A percentile compares a stretch with the other conserved stretches of the same genome.
These are phyloP conservation scores for Athelia psychrophila DNA, from an alignment of 1,284 basidiomycete species.

Conservation along the genomic window DNA sequence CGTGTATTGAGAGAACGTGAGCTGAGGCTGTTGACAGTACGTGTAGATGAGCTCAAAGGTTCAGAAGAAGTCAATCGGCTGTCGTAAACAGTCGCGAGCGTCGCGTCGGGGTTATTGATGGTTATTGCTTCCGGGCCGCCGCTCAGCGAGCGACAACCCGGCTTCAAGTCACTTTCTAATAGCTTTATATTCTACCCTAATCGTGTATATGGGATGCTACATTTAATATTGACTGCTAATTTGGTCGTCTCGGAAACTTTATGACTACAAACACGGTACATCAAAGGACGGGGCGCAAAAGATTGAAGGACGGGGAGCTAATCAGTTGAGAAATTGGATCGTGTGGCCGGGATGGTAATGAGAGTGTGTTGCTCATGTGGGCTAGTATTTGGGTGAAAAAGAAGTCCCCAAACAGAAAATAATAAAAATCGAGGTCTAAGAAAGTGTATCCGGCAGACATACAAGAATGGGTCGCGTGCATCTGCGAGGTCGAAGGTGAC, in stretches of 20 bases:
- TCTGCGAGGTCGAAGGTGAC: not conserved
- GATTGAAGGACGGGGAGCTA: not conserved
- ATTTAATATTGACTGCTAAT: not conserved
- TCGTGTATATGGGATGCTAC: conserved; percentile 3
- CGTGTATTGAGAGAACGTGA: too few species aligned
- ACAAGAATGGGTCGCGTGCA: not conserved
- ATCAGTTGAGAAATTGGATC: too few species aligned
- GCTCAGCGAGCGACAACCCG: too few species aligned
- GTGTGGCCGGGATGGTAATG: too few species aligned
- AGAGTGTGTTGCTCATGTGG: not conserved
- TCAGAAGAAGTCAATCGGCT: too few species aligned
- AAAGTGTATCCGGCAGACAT: not conserved
- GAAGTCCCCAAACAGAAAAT: not conserved
- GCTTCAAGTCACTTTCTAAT: too few species aligned
- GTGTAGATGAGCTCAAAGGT: too few species aligned
- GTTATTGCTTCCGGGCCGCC: too few species aligned
- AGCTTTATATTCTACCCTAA: conserved; percentile 2
- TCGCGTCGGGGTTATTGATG: too few species aligned
- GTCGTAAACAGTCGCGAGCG: too few species aligned
- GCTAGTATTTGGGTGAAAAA: not conserved
- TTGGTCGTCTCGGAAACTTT: not conserved
- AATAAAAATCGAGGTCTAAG: not conserved
- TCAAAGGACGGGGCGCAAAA: not conserved
- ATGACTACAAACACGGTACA: not conserved
- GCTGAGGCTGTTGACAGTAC: too few species aligned